phyloP scores from a whole-genome alignment of 768 basidiomycete genomes.

The Tylopilus vinaceipallidus region DNA sequence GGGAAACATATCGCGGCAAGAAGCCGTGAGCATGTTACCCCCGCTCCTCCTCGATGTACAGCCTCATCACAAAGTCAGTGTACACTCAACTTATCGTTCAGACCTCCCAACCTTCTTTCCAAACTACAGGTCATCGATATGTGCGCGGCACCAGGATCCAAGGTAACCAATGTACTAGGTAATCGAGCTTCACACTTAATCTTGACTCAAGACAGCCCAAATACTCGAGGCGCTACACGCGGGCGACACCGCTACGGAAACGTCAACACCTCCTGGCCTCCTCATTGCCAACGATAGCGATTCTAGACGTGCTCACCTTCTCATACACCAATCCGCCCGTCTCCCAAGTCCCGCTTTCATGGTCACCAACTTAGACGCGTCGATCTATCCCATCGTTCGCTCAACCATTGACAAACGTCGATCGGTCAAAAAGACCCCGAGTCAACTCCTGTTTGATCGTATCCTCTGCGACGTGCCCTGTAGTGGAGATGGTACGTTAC shows the following conservation, averaged over 20 bases:
- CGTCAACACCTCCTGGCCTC: conserved; percentile 77
- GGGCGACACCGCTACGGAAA: conserved; percentile 58
- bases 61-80: conserved; percentile 76
- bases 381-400: conserved; percentile 71
- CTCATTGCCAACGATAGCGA: conserved; percentile 96
- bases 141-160: conserved; percentile 98
- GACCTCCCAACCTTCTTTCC: background rate
- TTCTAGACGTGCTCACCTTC: conserved; percentile 88
- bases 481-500: conserved; percentile 92
- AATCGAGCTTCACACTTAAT: background rate
- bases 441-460: conserved; percentile 79
- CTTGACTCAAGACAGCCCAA: conserved; percentile 73
- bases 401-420: conserved; percentile 26
- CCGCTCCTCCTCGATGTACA: conserved; percentile 93
- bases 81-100: background rate
- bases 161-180: conserved; percentile 43
- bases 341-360: conserved; percentile 89
- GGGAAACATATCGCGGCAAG: conserved; percentile 96
- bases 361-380: conserved; percentile 96
- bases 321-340: conserved; percentile 96
- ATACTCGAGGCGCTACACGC: conserved; percentile 93
- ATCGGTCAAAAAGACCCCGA: conserved; percentile 36
- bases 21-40: conserved; percentile 99
- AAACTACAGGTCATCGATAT: conserved; percentile 78
- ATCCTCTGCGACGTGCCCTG: conserved; percentile 98